Conservation (phyloP, 164 flowering plant genomes). For the Stephania cephalantha region DNA sequence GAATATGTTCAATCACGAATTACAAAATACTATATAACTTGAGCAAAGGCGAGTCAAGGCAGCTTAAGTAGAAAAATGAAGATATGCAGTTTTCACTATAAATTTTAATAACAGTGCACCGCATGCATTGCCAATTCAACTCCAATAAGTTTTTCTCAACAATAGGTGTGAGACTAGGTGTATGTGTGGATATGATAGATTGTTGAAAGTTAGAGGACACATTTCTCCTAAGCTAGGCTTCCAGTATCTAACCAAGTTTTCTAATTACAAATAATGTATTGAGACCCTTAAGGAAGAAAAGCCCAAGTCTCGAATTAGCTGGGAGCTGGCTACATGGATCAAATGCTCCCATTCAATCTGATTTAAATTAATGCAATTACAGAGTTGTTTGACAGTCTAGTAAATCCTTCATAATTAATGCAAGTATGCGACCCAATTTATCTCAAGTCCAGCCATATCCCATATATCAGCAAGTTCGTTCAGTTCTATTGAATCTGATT, state of each 20-base stretch:
- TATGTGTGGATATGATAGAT: no score
- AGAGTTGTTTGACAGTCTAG: no score
- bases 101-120: background rate
- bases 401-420: background rate
- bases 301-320: no score
- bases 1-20: background rate
- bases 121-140: background rate
- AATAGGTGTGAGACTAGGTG: background rate
- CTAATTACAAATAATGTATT: no score
- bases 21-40: background rate
- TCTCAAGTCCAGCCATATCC: no score
- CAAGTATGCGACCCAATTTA: background rate
- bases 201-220: background rate
- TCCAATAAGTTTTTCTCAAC: background rate
- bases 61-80: background rate
- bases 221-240: background rate
- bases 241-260: background rate
- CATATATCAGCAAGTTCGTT: no score
- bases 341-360: no score
- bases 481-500: no score
- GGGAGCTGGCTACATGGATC: no score
- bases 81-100: background rate
- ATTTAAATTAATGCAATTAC: no score
- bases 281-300: no score
- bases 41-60: background rate